A percentile compares a stretch with the other conserved stretches of the same genome.
Conservation (phyloP, 2,329 filamentous ascomycete genomes). For the Beauveria medogensis region DNA sequence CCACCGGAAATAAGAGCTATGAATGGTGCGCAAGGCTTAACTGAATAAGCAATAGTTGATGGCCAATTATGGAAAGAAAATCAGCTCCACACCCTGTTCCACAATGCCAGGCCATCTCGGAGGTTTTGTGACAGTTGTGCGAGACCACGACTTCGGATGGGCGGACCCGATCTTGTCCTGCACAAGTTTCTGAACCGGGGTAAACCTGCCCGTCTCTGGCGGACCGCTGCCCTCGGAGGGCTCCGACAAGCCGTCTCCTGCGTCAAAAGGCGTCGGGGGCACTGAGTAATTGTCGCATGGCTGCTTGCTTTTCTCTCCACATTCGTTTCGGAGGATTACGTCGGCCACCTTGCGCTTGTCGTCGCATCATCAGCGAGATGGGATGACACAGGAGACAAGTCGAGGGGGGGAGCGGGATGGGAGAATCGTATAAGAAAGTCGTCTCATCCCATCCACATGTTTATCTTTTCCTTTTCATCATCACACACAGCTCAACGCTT, state of each 20-base stretch:
- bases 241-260: background rate
- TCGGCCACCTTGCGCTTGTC: too few relatives aligned
- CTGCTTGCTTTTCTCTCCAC: too few relatives aligned
- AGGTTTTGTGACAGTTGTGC: background rate
- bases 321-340: too few relatives aligned
- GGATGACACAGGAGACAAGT: background rate
- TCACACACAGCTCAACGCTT: slow-evolving; percentile 4
- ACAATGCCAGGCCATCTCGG: background rate
- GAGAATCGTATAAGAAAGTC: background rate
- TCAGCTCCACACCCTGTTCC: slow-evolving; percentile 4
- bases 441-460: background rate
- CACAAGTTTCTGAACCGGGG: too few relatives aligned
- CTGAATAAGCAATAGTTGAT: background rate
- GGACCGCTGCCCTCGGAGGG: background rate
- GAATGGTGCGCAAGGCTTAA: background rate
- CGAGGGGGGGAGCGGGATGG: too few relatives aligned
- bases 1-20: too few relatives aligned
- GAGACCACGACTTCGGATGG: background rate
- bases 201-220: background rate
- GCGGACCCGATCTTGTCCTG: too few relatives aligned
- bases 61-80: background rate
- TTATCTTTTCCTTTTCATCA: background rate
- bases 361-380: background rate
- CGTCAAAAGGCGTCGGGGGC: background rate
- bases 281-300: too few relatives aligned